phyloP scores from a whole-genome alignment of 352 stramenopile genomes.

The Pythium myriotylum region DNA sequence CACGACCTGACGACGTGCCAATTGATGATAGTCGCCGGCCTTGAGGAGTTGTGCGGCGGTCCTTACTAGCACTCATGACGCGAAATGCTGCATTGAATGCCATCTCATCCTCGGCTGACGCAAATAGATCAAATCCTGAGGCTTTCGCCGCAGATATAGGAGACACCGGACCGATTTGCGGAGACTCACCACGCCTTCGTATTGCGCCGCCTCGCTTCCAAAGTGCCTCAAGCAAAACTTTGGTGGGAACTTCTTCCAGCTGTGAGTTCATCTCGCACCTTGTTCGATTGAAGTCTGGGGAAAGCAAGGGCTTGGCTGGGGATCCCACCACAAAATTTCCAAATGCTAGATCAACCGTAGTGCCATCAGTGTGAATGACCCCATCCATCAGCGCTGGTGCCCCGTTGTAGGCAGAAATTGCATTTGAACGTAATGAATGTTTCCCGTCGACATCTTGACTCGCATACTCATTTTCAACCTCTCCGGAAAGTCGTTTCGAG shows the following conservation, averaged over 20 bases:
- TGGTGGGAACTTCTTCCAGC: neutral
- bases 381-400: neutral
- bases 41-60: slow-evolving; percentile 12
- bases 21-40: slow-evolving; percentile 17
- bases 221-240: slow-evolving; percentile 39
- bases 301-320: neutral
- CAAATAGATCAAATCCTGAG: slow-evolving; percentile 24
- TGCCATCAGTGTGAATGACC: neutral
- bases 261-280: neutral
- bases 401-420: no score
- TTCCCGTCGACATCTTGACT: neutral
- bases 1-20: slow-evolving; percentile 1
- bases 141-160: neutral
- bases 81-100: slow-evolving; percentile 39
- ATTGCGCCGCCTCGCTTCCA: slow-evolving; percentile 49
- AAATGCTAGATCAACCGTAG: slow-evolving; percentile 14
- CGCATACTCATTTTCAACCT: neutral
- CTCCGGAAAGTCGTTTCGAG: slow-evolving; percentile 10
- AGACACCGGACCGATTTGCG: neutral
- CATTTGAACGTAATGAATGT: no score
- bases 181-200: slow-evolving; percentile 10
- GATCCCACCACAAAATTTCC: slow-evolving; percentile 26
- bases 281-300: neutral
- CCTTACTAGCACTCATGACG: slow-evolving; percentile 34
- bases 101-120: slow-evolving; percentile 33